phyloP scores from a whole-genome alignment of 2,329 filamentous ascomycete genomes.

The Fusarium praegraminearum region DNA sequence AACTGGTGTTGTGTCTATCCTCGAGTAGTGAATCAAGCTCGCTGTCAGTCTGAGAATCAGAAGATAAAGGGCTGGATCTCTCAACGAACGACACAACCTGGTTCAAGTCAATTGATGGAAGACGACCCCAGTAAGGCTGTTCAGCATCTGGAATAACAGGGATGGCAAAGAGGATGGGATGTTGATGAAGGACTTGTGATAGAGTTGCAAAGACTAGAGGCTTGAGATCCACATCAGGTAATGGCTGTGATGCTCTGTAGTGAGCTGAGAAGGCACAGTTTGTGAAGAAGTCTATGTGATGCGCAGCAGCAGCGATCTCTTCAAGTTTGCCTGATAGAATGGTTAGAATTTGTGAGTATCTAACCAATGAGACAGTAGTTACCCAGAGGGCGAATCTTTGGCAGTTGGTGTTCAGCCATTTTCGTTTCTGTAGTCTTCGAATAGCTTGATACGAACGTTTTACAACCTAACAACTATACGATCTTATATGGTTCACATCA shows the following conservation, averaged over 20 bases:
- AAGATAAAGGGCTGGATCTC: background rate
- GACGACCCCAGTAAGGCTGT: background rate
- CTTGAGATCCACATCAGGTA: background rate
- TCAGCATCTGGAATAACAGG: background rate
- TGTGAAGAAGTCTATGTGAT: slow-evolving; percentile 13
- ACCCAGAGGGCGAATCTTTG: slow-evolving; percentile 13
- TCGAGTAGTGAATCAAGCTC: slow-evolving; percentile 18
- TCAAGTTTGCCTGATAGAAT: background rate
- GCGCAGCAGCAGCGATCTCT: slow-evolving; percentile 1
- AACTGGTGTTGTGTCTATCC: slow-evolving; percentile 6
- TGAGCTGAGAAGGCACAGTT: slow-evolving; percentile 12
- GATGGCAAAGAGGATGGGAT: background rate
- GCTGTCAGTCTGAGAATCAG: background rate
- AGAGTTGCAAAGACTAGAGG: background rate
- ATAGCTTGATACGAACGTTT: background rate
- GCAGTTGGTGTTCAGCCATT: background rate
- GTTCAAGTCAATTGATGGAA: background rate
- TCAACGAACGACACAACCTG: slow-evolving; percentile 3
- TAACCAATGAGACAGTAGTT: background rate
- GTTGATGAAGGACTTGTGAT: background rate
- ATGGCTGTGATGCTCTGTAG: background rate
- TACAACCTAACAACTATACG: too few relatives aligned
- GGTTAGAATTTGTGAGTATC: accelerated
- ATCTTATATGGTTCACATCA: background rate
- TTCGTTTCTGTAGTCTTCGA: background rate